These are phyloP conservation scores for Spatholobus suberectus DNA, from an alignment of 306 rosid species.

Conservation along the genomic window DNA sequence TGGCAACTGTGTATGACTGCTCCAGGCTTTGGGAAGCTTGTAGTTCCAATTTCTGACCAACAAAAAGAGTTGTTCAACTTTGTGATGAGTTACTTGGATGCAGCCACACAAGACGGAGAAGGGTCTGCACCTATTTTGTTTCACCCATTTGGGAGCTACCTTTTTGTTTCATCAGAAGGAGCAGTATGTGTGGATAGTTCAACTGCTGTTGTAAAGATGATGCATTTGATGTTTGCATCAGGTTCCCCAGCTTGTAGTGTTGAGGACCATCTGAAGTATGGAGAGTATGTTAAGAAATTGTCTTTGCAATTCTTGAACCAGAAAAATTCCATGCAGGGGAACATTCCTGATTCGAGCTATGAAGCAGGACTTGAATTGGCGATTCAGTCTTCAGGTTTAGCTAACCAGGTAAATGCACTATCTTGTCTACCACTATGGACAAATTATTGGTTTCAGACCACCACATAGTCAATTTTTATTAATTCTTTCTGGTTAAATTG, in stretches of 20 bases:
- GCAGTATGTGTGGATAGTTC: constrained; percentile 69
- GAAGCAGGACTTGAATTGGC: constrained; percentile 75
- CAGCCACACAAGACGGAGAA: constrained; percentile 46
- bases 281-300: constrained; percentile 57
- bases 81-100: constrained; percentile 48
- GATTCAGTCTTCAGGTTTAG: constrained; percentile 61
- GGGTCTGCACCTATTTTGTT: constrained; percentile 35
- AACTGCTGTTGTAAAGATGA: constrained; percentile 60
- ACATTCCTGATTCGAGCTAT: constrained; percentile 58
- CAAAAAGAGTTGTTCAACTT: constrained; percentile 44
- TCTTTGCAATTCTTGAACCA: constrained; percentile 50
- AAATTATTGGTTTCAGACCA: background rate
- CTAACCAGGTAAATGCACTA: constrained; percentile 53
- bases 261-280: constrained; percentile 75
- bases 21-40: constrained; percentile 45
- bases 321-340: constrained; percentile 40
- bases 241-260: constrained; percentile 48
- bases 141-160: constrained; percentile 74
- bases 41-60: constrained; percentile 43
- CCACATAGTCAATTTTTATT: background rate
- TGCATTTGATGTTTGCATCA: constrained; percentile 56
- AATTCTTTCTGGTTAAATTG: background rate
- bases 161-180: constrained; percentile 69
- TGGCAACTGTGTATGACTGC: constrained; percentile 65
- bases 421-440: background rate